phyloP scores from a whole-genome alignment of 164 flowering plant genomes.

The Hamamelis virginiana region DNA sequence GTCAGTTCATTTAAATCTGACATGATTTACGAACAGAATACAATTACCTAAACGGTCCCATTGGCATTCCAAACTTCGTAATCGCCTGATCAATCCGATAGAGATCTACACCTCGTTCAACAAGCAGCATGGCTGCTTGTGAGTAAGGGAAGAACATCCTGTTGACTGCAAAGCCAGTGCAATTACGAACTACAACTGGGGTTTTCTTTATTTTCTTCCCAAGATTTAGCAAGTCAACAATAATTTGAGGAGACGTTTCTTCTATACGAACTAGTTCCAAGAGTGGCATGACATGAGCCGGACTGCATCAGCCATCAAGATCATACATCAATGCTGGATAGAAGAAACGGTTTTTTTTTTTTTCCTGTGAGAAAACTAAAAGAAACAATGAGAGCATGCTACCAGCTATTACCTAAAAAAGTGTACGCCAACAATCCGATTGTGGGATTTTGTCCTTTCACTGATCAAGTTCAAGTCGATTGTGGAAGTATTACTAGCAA shows the following conservation, averaged over 20 bases:
- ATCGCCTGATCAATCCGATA: slow-evolving; percentile 76
- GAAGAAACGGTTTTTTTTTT: not conserved
- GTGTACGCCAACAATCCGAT: slow-evolving; percentile 88
- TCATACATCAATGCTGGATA: not conserved
- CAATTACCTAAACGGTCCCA: slow-evolving; percentile 91
- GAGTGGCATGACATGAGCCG: slow-evolving; percentile 96
- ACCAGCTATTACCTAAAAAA: slow-evolving; percentile 67
- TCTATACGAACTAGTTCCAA: slow-evolving; percentile 83
- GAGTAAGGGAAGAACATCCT: slow-evolving; percentile 94
- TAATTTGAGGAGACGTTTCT: slow-evolving; percentile 83
- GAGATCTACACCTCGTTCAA: slow-evolving; percentile 73
- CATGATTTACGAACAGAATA: too few species aligned
- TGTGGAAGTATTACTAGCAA: slow-evolving; percentile 91
- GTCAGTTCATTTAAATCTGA: too few species aligned
- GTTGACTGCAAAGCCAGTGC: slow-evolving; percentile 96
- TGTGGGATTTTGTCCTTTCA: slow-evolving; percentile 70
- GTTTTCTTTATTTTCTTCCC: slow-evolving; percentile 85
- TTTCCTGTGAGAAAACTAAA: too few species aligned
- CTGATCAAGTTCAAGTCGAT: slow-evolving; percentile 87
- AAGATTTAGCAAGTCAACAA: slow-evolving; percentile 78
- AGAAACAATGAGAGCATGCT: not conserved
- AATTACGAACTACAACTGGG: slow-evolving; percentile 87
- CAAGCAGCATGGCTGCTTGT: slow-evolving; percentile 73
- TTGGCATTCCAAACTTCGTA: slow-evolving; percentile 95
- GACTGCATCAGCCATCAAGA: slow-evolving; percentile 58